Evolutionary conservation across 257 asterid species (phyloP).

Genomic region (Penstemon barbatus): DNA sequence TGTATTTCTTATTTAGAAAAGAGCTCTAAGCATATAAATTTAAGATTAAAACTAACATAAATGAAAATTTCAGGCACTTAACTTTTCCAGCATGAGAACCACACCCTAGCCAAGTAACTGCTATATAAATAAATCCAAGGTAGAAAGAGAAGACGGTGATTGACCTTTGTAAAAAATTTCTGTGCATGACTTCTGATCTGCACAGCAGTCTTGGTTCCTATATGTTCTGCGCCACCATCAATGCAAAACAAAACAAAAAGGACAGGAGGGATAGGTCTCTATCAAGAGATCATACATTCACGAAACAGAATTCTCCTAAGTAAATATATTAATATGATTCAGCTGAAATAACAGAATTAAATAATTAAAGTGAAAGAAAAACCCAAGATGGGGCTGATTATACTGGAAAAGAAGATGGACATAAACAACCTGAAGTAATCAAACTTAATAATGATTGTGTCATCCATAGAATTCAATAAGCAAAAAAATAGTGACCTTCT

Average conservation of each 20-base stretch:
- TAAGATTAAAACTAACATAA: neutral
- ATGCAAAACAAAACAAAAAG: slow-evolving; percentile 37
- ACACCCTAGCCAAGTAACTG: slow-evolving; percentile 25
- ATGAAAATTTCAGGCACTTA: slow-evolving; percentile 13
- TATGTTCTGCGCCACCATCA: slow-evolving; percentile 83
- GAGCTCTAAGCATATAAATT: slow-evolving; percentile 5
- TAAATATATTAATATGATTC: slow-evolving; percentile 19
- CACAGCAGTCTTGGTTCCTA: slow-evolving; percentile 99
- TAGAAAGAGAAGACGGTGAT: slow-evolving; percentile 41
- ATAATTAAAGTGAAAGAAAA: neutral
- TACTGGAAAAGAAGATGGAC: slow-evolving; percentile 10
- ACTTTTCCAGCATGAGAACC: slow-evolving; percentile 22
- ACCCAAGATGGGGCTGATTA: slow-evolving; percentile 9
- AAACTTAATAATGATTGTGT: slow-evolving; percentile 10
- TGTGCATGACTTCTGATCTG: slow-evolving; percentile 99
- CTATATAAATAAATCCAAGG: slow-evolving; percentile 25
- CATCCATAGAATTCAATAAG: slow-evolving; percentile 17
- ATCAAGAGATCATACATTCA: slow-evolving; percentile 38
- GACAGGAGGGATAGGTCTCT: slow-evolving; percentile 45
- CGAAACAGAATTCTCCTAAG: slow-evolving; percentile 29
- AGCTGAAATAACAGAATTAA: slow-evolving; percentile 29
- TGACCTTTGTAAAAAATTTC: slow-evolving; percentile 95
- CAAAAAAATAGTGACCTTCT: slow-evolving; percentile 60
- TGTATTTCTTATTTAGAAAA: slow-evolving; percentile 8
- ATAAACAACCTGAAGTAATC: slow-evolving; percentile 18